Percentiles rank a stretch among this genome's conserved stretches.
Evolutionary conservation across 139 green algal genomes (phyloP).

Genomic region (Zygnema cylindricum): DNA sequence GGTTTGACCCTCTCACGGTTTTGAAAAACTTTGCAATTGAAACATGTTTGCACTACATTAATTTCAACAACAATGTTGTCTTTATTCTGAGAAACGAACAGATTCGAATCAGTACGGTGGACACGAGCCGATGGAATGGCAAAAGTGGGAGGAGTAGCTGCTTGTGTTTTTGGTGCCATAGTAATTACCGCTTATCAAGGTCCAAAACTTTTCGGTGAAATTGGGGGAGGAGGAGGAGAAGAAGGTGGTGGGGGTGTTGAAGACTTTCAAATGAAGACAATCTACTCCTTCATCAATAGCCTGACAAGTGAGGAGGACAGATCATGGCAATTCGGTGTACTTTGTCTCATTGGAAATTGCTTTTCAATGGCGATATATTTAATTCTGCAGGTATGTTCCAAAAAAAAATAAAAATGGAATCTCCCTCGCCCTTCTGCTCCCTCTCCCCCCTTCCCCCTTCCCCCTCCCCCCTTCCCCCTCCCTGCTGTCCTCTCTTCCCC

Average conservation of each 20-base stretch:
- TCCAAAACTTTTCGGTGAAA: constrained; percentile 14
- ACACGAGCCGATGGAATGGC: constrained; percentile 25
- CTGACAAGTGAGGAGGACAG: background rate
- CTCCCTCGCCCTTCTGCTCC: too few species aligned
- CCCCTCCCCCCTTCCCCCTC: too few species aligned
- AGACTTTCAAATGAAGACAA: background rate
- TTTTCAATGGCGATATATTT: constrained; percentile 58
- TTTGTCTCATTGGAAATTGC: constrained; percentile 61
- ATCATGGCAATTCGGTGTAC: constrained; percentile 25
- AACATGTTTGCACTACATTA: background rate
- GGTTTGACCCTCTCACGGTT: background rate
- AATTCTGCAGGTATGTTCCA: constrained; percentile 45
- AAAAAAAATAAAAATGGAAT: too few species aligned
- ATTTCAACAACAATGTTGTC: background rate
- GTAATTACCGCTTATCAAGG: constrained; percentile 45
- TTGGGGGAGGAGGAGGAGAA: background rate
- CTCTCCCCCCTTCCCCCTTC: too few species aligned
- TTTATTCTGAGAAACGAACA: background rate
- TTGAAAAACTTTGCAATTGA: background rate
- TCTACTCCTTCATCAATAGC: background rate
- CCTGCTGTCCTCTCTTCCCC: too few species aligned
- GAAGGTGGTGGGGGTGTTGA: background rate
- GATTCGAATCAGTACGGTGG: constrained; percentile 31
- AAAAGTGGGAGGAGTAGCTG: constrained; percentile 32
- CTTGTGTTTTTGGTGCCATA: constrained; percentile 39